phyloP scores from a whole-genome alignment of 148 eudicot genomes.

The Pharnaceum exiguum region DNA sequence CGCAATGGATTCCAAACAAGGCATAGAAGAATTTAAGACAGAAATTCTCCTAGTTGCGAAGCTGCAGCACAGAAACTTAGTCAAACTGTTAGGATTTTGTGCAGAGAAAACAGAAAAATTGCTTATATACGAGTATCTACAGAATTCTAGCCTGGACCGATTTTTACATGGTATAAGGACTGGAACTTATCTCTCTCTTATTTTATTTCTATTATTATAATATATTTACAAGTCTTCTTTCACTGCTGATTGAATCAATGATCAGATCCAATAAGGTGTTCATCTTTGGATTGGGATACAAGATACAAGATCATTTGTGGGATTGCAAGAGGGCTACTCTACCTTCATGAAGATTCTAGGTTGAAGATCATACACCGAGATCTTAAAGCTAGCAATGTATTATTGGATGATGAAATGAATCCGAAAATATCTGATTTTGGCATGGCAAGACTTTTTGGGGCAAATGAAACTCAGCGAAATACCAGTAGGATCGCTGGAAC shows the following conservation, averaged over 20 bases:
- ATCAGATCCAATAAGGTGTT: conserved; percentile 8
- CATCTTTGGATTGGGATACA: neutral
- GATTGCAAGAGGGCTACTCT: conserved; percentile 18
- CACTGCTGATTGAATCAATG: too few species aligned
- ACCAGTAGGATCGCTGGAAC: conserved; percentile 22
- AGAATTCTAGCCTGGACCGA: conserved; percentile 16
- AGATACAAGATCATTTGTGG: conserved; percentile 13
- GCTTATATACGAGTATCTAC: conserved; percentile 22
- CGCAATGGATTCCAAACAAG: conserved; percentile 17
- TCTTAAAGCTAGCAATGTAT: conserved; percentile 27
- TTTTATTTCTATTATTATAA: neutral
- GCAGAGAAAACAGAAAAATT: conserved; percentile 13
- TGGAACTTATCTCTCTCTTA: too few species aligned
- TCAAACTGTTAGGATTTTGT: conserved; percentile 24
- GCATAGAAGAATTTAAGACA: conserved; percentile 16
- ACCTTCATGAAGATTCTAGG: conserved; percentile 24
- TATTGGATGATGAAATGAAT: conserved; percentile 26
- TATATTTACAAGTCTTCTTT: too few species aligned
- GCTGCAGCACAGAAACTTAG: conserved; percentile 29
- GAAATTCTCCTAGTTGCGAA: conserved; percentile 19
- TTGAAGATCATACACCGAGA: conserved; percentile 28
- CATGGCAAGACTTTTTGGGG: conserved; percentile 26
- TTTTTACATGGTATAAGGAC: conserved; percentile 12
- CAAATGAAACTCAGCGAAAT: conserved; percentile 23
- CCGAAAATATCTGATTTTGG: conserved; percentile 34